Evolutionary conservation across 345 rosid genomes (phyloP).

Genomic region (Eucalyptus virginea): DNA sequence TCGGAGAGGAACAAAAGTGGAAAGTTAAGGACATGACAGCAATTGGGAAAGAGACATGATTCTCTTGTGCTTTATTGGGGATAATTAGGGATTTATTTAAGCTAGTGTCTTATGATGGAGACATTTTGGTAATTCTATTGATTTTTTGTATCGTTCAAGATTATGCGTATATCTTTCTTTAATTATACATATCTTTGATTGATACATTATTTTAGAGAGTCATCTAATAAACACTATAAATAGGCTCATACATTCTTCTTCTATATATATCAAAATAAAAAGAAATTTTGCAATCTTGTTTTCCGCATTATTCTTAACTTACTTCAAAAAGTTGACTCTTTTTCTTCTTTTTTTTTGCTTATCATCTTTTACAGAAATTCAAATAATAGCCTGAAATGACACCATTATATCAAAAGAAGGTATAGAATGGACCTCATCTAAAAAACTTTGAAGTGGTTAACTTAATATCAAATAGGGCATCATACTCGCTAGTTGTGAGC

Average conservation of each 20-base stretch:
- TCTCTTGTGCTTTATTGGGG: not conserved
- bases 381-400: not conserved
- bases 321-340: not conserved
- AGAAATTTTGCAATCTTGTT: too few relatives aligned
- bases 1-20: not conserved
- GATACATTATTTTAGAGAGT: not conserved
- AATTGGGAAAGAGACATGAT: not conserved
- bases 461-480: not conserved
- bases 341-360: too few relatives aligned
- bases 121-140: not conserved
- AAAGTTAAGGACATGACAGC: not conserved
- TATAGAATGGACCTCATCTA: not conserved
- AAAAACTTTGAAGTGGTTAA: not conserved
- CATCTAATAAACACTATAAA: too few relatives aligned
- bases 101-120: not conserved
- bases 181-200: not conserved
- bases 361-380: not conserved
- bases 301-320: not conserved
- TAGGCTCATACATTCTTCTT: too few relatives aligned
- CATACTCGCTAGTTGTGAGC: not conserved
- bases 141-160: too few relatives aligned
- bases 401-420: not conserved
- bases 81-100: not conserved
- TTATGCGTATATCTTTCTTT: not conserved
- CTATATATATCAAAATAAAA: too few relatives aligned